phyloP scores from a whole-genome alignment of 306 rosid species.

The Castanopsis chinensis region DNA sequence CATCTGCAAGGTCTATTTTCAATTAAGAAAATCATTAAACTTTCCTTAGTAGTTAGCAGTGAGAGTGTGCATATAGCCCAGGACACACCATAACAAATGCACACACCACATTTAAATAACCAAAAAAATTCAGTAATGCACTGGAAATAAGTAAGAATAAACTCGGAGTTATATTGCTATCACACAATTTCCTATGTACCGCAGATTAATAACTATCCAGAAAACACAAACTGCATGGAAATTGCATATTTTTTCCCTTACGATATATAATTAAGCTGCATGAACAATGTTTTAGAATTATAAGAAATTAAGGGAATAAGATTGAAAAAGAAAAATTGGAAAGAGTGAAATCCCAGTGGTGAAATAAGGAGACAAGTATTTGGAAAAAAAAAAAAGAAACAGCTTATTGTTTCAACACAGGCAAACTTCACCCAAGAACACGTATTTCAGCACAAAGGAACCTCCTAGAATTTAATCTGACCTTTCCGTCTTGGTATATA shows the following conservation, averaged over 20 bases:
- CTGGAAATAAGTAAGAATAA: neutral
- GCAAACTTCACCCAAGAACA: neutral
- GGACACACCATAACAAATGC: too few relatives aligned
- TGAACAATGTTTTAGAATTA: neutral
- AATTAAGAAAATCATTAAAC: too few relatives aligned
- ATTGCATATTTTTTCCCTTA: neutral
- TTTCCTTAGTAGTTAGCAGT: too few relatives aligned
- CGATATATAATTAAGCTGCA: neutral
- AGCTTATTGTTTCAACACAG: constrained; percentile 18
- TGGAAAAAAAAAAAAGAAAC: neutral
- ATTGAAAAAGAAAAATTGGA: neutral
- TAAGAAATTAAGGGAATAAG: neutral
- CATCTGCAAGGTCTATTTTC: too few relatives aligned
- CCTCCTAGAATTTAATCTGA: constrained; percentile 30
- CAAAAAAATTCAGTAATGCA: neutral
- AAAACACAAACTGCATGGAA: neutral
- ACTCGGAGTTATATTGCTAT: neutral
- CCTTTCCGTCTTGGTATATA: constrained; percentile 99
- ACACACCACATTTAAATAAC: neutral
- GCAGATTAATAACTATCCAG: neutral
- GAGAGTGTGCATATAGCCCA: too few relatives aligned
- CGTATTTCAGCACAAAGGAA: constrained; percentile 17
- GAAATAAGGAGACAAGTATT: neutral
- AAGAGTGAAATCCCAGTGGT: neutral
- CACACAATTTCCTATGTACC: neutral